These are phyloP conservation scores for Ustulina deusta DNA, from an alignment of 2,329 filamentous ascomycete genomes.

Conservation along the genomic window DNA sequence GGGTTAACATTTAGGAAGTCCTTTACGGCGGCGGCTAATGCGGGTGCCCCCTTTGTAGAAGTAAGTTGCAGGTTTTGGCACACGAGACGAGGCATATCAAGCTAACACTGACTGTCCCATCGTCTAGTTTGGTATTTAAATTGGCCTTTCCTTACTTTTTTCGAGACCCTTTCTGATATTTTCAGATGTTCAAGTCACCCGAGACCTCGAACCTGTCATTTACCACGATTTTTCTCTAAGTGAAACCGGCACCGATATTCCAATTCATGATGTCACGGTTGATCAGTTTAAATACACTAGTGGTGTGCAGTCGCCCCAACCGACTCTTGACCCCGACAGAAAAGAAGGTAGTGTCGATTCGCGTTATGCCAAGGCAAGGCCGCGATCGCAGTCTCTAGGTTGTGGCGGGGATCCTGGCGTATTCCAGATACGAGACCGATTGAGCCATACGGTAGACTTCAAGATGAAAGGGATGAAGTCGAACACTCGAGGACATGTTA, in stretches of 20 bases:
- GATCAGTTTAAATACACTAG: conserved; percentile 54
- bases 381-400: conserved; percentile 43
- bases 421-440: conserved; percentile 47
- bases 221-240: conserved; percentile 59
- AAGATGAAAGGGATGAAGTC: conserved; percentile 55
- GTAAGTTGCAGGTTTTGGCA: conserved; percentile 38
- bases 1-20: conserved; percentile 42
- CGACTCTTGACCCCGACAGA: background rate
- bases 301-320: conserved; percentile 42
- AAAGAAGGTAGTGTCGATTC: background rate
- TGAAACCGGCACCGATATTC: conserved; percentile 56
- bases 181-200: conserved; percentile 56
- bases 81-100: background rate
- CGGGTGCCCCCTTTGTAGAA: conserved; percentile 53
- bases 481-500: conserved; percentile 54
- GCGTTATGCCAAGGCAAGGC: conserved; percentile 11
- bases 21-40: conserved; percentile 51
- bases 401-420: conserved; percentile 42
- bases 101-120: background rate
- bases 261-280: conserved; percentile 55
- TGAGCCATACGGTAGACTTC: conserved; percentile 56
- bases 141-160: background rate
- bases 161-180: background rate
- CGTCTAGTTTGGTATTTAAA: conserved; percentile 2
- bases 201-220: conserved; percentile 55